Percentiles rank a stretch among this genome's conserved stretches.
Evolutionary conservation across 1,284 basidiomycete genomes (phyloP).

Genomic region (Ustilago vetiveriae): DNA sequence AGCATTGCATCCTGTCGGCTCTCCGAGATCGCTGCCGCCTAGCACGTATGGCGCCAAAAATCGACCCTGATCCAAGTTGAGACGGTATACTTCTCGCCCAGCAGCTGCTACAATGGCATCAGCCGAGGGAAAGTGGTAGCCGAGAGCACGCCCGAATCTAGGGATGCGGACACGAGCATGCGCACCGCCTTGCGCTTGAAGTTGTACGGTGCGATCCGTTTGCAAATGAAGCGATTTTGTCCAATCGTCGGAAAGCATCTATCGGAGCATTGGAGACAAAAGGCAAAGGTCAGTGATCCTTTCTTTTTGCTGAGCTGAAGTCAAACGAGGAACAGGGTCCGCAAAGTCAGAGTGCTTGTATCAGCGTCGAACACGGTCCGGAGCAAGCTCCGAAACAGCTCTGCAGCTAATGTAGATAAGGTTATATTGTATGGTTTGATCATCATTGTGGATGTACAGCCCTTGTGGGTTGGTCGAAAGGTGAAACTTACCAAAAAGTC

Average conservation of each 20-base stretch:
- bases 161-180: conserved; percentile 94
- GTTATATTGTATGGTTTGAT: conserved; percentile 39
- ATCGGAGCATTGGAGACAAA: conserved; percentile 66
- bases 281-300: too few relatives aligned
- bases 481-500: conserved; percentile 95
- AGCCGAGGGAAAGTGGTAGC: conserved; percentile 85
- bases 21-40: conserved; percentile 67
- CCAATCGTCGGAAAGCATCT: conserved; percentile 98
- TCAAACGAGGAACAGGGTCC: neutral
- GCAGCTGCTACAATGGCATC: conserved; percentile 81
- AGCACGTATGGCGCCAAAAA: conserved; percentile 71
- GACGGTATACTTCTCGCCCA: conserved; percentile 86
- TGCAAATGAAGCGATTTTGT: conserved; percentile 98
- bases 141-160: conserved; percentile 87
- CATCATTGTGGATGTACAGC: conserved; percentile 16
- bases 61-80: conserved; percentile 94
- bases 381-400: conserved; percentile 12
- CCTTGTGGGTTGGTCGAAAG: neutral
- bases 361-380: conserved; percentile 35
- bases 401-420: conserved; percentile 62
- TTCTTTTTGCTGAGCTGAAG: too few relatives aligned
- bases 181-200: conserved; percentile 92
- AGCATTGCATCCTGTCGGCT: conserved; percentile 81
- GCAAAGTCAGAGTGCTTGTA: conserved; percentile 44
- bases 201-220: conserved; percentile 90